phyloP scores from a whole-genome alignment of 352 stramenopile species.

The Phytophthora lateralis region DNA sequence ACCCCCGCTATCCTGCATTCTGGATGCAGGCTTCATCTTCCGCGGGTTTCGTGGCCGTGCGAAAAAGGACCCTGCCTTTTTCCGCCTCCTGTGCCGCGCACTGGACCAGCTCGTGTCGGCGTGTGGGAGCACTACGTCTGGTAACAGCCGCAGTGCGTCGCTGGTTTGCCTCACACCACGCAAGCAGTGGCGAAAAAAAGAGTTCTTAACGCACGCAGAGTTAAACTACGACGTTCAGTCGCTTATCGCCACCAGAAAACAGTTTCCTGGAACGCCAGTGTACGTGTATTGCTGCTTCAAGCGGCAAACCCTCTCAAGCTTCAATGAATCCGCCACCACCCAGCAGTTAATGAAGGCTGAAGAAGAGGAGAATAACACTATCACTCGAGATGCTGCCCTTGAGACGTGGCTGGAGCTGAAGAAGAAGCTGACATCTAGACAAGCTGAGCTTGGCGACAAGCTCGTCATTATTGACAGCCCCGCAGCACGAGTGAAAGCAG shows the following conservation, averaged over 20 bases:
- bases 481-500: conserved; percentile 15
- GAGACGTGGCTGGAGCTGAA: conserved; percentile 24
- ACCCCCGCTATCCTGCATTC: conserved; percentile 42
- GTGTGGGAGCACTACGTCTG: not conserved
- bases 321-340: not conserved
- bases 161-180: conserved; percentile 56
- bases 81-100: conserved; percentile 42
- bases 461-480: conserved; percentile 22
- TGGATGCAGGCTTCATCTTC: conserved; percentile 58
- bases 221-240: conserved; percentile 42
- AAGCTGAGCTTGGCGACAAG: conserved; percentile 9
- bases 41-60: conserved; percentile 50
- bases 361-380: not conserved
- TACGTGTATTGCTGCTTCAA: conserved; percentile 53
- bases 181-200: conserved; percentile 72
- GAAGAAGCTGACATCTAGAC: conserved; percentile 13
- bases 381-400: conserved; percentile 20
- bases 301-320: conserved; percentile 6
- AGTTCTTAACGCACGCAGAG: conserved; percentile 50
- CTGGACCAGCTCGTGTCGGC: conserved; percentile 39
- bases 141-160: conserved; percentile 3
- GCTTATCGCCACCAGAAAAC: conserved; percentile 22
- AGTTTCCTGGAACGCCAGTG: conserved; percentile 27
- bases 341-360: conserved; percentile 6
- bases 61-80: conserved; percentile 57